Evolutionary conservation across 2,329 filamentous ascomycete genomes (phyloP), one percentile per base, ranked within the genome.

Genomic region (Colletotrichum eleusines): DNA sequence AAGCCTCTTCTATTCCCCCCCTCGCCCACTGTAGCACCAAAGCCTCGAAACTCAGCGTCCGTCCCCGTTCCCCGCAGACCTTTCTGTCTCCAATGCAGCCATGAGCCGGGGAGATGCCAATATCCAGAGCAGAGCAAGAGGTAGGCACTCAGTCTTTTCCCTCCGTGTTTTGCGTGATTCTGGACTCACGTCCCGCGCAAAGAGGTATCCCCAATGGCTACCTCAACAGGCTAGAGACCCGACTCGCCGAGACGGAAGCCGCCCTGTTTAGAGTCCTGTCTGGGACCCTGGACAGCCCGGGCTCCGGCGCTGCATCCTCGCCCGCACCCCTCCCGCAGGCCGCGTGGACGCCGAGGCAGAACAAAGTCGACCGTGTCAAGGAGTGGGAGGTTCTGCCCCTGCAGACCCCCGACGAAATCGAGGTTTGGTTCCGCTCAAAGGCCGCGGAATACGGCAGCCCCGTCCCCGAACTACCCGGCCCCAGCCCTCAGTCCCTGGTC

Each of bases 151-250:
- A 1, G n/a, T n/a, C n/a, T 5, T 3, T 42, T 20, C 1, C 8
- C 12, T 8, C 2, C 14, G 23, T 26, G 11, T 50, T 26, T n/a
- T n/a, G 23, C 9, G 5, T 26, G 40, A 3, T 26, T 26, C n/a
- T 12, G 4, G 11, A 9, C 50, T 53, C 1, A 53, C 28, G 0
- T 16, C 11, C 6, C 28, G 3, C 3, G 9, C 53, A 46, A 7
- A 81, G 80, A 59, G 80, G 77, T 38, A 77, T 80, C 44, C 82
- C 78, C 0, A 75, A 79, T 14, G 82, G 82, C 0, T 84, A 83
- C 51, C 78, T 83, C 6, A 81, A 77, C 4, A 77, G 77, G 23
- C 60, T 84, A 4, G 82, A 84, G 63, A 76, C 78, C 3, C 78
- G 82, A 0, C 77, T 84, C 2, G 74, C 73, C 1, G 78, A 79